Base-by-base conservation (phyloP, 768 basidiomycete genomes). In the Sarcodon sp. region DNA sequence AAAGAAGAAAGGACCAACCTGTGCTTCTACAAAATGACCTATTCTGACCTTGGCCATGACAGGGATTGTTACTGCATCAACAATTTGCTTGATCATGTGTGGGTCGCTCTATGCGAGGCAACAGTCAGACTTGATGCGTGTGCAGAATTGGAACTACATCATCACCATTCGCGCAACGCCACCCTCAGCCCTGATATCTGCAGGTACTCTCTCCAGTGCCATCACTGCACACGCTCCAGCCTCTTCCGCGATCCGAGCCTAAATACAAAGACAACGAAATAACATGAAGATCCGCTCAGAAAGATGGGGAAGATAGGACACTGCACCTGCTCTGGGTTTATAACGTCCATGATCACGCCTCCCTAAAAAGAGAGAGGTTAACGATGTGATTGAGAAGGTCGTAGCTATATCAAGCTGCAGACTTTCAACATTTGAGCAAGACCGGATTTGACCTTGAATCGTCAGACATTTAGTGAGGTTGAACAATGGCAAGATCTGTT, bases 181-280 rank as follows among this genome's bases (percentile, higher is more conserved):
- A 33, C 94, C 94, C 61, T 88, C 71, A 13, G 74, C 74, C 51
- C 94, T 77, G 59, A 99, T 98, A 61, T 97, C 91, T 10, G 93
- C 92, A 8, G 94, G 94, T 3, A 99, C 89, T 49, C 92, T 75
- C 65, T 96, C 90, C 33, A 93, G 76, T 4, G 90, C 90, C 94
- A 99, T 98, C 53, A 99, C 94, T 50, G 94, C 94, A 61, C 89
- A 91, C 6, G 94, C 94, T 43, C 94, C 94, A 7, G 94, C 94
- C 61, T 92, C 90, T 61, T 98, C 94, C 41, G 94, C 94, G 56
- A 97, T 92, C 52, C 87, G 85, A 50, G 94, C 94, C 84, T 93
- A 53, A 27, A 27, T 27, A 27, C 21, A 27, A 27, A 27, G 21
- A 3, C 21, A 4, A 27, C 21, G 21, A 27, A 27, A 6, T 15